A percentile compares a stretch with the other conserved stretches of the same genome.
Evolutionary conservation across 2,329 filamentous ascomycete genomes (phyloP).

Genomic region (Magnaporthiopsis incrustans): DNA sequence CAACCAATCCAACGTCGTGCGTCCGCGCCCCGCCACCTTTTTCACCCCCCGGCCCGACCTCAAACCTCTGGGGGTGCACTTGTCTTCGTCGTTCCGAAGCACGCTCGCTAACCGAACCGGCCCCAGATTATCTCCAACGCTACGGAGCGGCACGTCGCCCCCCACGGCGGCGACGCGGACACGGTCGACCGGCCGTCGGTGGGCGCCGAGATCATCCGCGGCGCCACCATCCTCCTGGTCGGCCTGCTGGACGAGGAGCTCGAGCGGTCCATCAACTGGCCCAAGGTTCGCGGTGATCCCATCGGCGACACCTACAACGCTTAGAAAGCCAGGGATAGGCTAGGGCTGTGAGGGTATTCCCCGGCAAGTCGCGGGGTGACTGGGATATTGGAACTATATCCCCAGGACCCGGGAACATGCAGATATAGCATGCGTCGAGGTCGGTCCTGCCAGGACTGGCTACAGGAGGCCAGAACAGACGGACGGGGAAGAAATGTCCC

Average conservation of each 20-base stretch:
- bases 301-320: constrained; percentile 79
- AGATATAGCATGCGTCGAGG: too few species aligned
- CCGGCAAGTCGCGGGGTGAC: too few species aligned
- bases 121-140: constrained; percentile 4
- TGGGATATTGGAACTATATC: too few species aligned
- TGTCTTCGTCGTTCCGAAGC: too few species aligned
- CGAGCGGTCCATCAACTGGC: constrained; percentile 88
- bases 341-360: too few species aligned
- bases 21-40: constrained; percentile 20
- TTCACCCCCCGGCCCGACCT: too few species aligned
- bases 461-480: too few species aligned
- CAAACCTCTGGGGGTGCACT: too few species aligned
- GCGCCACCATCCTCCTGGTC: constrained; percentile 88
- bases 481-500: too few species aligned
- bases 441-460: too few species aligned
- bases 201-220: constrained; percentile 84
- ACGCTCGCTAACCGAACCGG: background rate
- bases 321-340: constrained; percentile 19
- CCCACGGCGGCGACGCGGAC: constrained; percentile 71
- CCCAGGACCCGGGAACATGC: too few species aligned
- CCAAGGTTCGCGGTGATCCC: constrained; percentile 74
- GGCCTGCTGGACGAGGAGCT: constrained; percentile 85
- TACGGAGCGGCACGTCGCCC: constrained; percentile 77
- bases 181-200: constrained; percentile 68
- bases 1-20: constrained; percentile 79